phyloP scores from a whole-genome alignment of 257 asterid species.

The Rehmannia glutinosa region DNA sequence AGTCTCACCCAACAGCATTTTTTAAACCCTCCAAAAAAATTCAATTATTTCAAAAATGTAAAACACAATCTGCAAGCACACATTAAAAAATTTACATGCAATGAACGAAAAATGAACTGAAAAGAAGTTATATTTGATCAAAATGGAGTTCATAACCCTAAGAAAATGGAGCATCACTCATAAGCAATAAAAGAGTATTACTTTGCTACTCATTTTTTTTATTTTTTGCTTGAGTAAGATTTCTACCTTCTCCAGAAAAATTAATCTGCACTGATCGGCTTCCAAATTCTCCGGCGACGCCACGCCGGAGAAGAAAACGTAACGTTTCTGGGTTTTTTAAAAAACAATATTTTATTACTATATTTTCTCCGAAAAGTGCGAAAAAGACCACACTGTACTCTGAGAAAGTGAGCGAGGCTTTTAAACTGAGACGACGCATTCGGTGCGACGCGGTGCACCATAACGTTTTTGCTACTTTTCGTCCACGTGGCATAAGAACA shows the following conservation, averaged over 20 bases:
- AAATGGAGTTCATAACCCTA: conserved; percentile 26
- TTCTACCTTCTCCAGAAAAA: conserved; percentile 22
- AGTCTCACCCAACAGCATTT: conserved; percentile 16
- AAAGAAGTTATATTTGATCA: conserved; percentile 11
- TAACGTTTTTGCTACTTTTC: background rate
- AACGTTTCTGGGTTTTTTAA: conserved; percentile 12
- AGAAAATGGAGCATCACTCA: conserved; percentile 7
- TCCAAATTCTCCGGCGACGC: conserved; percentile 23
- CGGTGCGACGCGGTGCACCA: conserved; percentile 32
- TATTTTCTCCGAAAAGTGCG: conserved; percentile 11
- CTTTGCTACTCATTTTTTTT: background rate
- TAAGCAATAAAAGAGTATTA: background rate
- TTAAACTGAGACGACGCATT: no score
- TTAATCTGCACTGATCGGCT: conserved; percentile 4
- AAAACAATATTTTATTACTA: conserved; percentile 1
- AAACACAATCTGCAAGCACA: background rate
- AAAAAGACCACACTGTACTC: conserved; percentile 14
- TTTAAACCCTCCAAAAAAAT: conserved; percentile 15
- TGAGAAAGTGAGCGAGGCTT: no score
- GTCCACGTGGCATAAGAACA: conserved; percentile 15
- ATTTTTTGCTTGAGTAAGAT: background rate
- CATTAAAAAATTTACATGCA: conserved; percentile 23
- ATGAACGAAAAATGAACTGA: conserved; percentile 4
- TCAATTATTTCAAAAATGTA: background rate
- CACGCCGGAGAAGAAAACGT: conserved; percentile 29